A percentile compares a stretch with the other conserved stretches of the same genome.
phyloP scores from a whole-genome alignment of 2,329 filamentous ascomycete genomes.

The Arachnopeziza araneosa region DNA sequence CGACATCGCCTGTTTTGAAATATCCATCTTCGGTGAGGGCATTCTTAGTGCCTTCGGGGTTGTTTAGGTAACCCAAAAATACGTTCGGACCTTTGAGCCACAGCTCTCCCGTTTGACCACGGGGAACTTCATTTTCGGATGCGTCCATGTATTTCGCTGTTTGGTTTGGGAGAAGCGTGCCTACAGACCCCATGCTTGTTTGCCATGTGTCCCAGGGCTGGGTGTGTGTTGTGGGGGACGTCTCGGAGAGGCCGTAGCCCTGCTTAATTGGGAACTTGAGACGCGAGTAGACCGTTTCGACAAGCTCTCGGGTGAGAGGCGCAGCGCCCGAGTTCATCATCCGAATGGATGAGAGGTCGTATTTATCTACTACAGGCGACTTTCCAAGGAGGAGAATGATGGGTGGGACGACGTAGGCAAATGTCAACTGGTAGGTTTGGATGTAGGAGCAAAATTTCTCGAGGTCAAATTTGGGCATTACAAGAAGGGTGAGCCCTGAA shows the following conservation, averaged over 20 bases:
- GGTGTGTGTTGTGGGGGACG: conserved; percentile 70
- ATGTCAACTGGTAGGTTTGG: conserved; percentile 68
- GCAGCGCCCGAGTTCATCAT: conserved; percentile 88
- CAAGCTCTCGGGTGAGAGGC: conserved; percentile 74
- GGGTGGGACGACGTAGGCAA: conserved; percentile 67
- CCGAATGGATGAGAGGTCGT: conserved; percentile 71
- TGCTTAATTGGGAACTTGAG: conserved; percentile 81
- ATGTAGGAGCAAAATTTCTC: conserved; percentile 72
- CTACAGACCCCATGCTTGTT: conserved; percentile 70
- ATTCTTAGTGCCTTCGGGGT: conserved; percentile 62
- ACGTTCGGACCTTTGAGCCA: conserved; percentile 77
- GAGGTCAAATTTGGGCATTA: conserved; percentile 78
- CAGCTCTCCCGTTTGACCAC: conserved; percentile 63
- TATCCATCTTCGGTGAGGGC: conserved; percentile 72
- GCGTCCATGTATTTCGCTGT: conserved; percentile 73
- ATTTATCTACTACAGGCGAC: conserved; percentile 69
- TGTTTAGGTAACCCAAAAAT: conserved; percentile 74
- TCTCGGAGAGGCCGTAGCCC: conserved; percentile 87
- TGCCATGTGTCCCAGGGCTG: conserved; percentile 74
- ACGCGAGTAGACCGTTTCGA: conserved; percentile 67
- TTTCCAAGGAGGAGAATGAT: conserved; percentile 78
- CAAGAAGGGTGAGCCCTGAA: conserved; percentile 58
- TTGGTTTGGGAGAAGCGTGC: conserved; percentile 72
- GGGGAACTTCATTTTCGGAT: conserved; percentile 54
- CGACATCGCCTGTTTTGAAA: conserved; percentile 88